These are phyloP conservation scores for Mallotus japonicus DNA, from an alignment of 441 rosid genomes.

Conservation along the genomic window DNA sequence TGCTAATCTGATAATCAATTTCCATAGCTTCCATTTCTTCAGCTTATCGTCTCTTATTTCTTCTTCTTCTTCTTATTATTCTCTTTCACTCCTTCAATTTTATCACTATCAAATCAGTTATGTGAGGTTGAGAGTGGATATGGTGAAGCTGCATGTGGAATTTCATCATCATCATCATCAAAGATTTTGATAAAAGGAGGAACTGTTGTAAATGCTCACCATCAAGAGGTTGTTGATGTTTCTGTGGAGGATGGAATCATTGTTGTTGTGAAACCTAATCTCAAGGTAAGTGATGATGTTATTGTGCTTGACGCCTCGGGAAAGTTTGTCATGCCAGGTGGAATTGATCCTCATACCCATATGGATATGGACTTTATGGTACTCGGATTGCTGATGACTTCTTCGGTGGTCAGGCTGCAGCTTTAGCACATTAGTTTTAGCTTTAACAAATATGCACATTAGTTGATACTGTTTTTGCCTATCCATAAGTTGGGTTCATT, in stretches of 20 bases:
- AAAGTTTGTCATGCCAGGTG: constrained; percentile 97
- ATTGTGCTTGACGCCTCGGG: constrained; percentile 83
- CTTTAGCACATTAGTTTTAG: constrained; percentile 51
- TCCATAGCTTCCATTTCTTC: constrained; percentile 9
- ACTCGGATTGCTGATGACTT: constrained; percentile 76
- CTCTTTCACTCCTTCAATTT: constrained; percentile 8
- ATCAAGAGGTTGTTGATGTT: constrained; percentile 79
- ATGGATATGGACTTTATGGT: constrained; percentile 74
- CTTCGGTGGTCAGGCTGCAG: constrained; percentile 98
- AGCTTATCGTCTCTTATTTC: neutral
- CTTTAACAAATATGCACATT: constrained; percentile 97
- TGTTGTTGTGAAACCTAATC: constrained; percentile 66
- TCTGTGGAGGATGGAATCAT: constrained; percentile 79
- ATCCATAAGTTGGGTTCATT: too few relatives aligned
- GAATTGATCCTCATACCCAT: constrained; percentile 97
- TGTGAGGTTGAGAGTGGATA: constrained; percentile 53
- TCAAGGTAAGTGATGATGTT: constrained; percentile 82
- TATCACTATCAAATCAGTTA: constrained; percentile 23
- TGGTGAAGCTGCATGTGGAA: constrained; percentile 47
- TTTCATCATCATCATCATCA: constrained; percentile 35
- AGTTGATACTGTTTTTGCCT: too few relatives aligned
- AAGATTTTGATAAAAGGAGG: constrained; percentile 88
- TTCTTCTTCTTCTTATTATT: constrained; percentile 17
- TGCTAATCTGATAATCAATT: neutral
- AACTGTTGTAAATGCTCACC: constrained; percentile 85